Percentiles rank a stretch among this genome's conserved stretches.
Evolutionary conservation across 805 yeast species (phyloP).

Genomic region (Candida andamanensis): DNA sequence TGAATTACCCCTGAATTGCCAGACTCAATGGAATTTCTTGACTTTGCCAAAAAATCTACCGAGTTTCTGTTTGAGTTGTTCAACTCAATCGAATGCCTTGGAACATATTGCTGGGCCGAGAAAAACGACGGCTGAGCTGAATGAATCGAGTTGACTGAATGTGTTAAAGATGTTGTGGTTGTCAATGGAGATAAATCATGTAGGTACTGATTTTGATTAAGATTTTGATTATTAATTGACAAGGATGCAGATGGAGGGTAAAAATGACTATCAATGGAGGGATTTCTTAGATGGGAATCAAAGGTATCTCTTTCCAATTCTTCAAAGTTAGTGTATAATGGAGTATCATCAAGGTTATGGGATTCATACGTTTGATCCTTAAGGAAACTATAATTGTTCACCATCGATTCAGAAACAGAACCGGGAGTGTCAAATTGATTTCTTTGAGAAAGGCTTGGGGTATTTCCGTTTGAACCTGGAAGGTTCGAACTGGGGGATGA

Average conservation of each 20-base stretch:
- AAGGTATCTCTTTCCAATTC: conserved; percentile 9
- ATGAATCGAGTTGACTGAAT: conserved; percentile 35
- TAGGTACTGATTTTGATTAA: conserved; percentile 5
- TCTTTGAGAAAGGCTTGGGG: conserved; percentile 1
- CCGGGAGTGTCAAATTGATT: conserved; percentile 8
- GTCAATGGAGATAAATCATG: conserved; percentile 38
- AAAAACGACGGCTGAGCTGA: conserved; percentile 40
- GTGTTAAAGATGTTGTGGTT: conserved; percentile 40
- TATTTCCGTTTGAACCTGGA: neutral
- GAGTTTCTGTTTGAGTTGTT: conserved; percentile 26
- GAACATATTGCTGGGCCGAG: conserved; percentile 38
- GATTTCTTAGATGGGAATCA: conserved; percentile 12
- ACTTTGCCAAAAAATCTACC: conserved; percentile 27
- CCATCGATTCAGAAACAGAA: conserved; percentile 1
- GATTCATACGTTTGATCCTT: neutral
- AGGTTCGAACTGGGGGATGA: conserved; percentile 3
- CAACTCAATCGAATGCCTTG: conserved; percentile 33
- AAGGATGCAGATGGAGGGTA: conserved; percentile 8
- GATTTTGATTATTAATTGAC: conserved; percentile 3
- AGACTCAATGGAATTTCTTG: conserved; percentile 27
- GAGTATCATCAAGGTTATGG: conserved; percentile 5
- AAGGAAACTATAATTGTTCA: conserved; percentile 1
- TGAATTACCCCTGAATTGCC: conserved; percentile 8
- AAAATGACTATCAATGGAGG: conserved; percentile 13
- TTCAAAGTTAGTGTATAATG: conserved; percentile 10